Evolutionary conservation across 179 eudicot genomes (phyloP), one percentile per base, ranked within the genome.

Genomic region (Spergularia azorica): DNA sequence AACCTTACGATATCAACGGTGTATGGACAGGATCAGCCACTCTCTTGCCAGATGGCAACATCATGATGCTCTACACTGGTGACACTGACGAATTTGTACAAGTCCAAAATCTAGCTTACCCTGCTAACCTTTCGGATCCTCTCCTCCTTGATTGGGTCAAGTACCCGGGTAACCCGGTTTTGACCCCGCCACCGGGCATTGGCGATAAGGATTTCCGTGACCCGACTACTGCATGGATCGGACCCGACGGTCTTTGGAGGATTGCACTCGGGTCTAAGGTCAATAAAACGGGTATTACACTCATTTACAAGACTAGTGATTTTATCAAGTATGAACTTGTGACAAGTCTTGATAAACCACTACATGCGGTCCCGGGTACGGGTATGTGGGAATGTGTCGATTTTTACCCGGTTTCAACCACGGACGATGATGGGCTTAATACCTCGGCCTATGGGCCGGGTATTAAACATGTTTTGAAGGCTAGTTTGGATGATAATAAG

Each of bases 361-460:
- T 95, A 26, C 97, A 95, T 72, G 80, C 69, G 2, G 98, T 93
- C 2, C 86, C 90, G 9, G 89, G 83, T 59, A 93, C 97, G 73
- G 98, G 98, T 38, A 95, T 95, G 98, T 95, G 98, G 98, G 97
- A 95, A 72, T 95, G 98, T 68, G 87, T 95, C 0, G 98, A 95
- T 52, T 95, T 95, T 71, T 95, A 82, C 82, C 98, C 97, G 66
- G 88, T 95, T 3, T 86, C 92, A 0, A 80, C 83, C 1, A 87
- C 78, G 20, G 76, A 73, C 3, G 10, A 26, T 38, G 86, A 79
- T 39, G 96, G 97, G 83, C 48, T 91, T 38, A 90, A 93, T 70
- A 83, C 90, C 0, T 95, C 97, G 21, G 79, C 69, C 15, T 67
- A 79, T 17, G 97, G 97, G 73, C 87, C 89, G 46, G 91, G 86